Conservation (phyloP, 805 yeast genomes). For the Kodamaea sagamina region DNA sequence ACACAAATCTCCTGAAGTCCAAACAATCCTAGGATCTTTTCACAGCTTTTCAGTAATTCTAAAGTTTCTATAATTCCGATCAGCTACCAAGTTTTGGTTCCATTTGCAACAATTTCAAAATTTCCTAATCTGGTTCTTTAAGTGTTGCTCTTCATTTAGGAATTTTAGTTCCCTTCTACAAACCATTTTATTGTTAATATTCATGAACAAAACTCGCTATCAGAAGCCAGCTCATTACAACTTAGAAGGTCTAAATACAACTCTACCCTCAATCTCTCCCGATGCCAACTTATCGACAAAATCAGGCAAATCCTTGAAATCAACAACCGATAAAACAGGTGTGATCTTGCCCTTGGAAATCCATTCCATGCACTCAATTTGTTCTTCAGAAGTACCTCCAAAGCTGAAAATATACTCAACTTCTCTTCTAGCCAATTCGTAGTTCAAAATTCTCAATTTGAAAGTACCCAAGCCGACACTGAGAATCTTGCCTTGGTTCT, state of each 20-base stretch:
- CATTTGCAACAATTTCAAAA: not conserved
- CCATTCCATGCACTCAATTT: slow-evolving; percentile 45
- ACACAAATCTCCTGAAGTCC: no score
- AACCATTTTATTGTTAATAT: no score
- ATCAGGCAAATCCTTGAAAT: slow-evolving; percentile 38
- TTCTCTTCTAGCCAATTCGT: slow-evolving; percentile 43
- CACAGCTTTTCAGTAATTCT: no score
- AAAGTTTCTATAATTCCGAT: no score
- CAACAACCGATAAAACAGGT: slow-evolving; percentile 34
- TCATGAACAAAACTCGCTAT: no score
- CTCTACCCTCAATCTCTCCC: slow-evolving; percentile 45
- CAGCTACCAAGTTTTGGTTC: no score
- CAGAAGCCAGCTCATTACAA: no score
- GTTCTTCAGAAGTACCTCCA: slow-evolving; percentile 49
- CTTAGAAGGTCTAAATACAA: slow-evolving; percentile 38
- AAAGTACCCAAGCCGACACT: slow-evolving; percentile 46
- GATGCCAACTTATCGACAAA: slow-evolving; percentile 34
- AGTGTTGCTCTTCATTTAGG: no score
- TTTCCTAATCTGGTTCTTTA: not conserved
- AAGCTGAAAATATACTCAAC: slow-evolving; percentile 40
- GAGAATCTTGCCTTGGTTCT: slow-evolving; percentile 38
- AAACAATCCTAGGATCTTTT: no score
- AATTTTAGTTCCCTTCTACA: not conserved
- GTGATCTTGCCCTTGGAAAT: slow-evolving; percentile 39
- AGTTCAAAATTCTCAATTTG: slow-evolving; percentile 32